Percentiles rank a stretch among this genome's conserved stretches.
Evolutionary conservation across 352 stramenopile genomes (phyloP).

Genomic region (Globisporangium spinosum): DNA sequence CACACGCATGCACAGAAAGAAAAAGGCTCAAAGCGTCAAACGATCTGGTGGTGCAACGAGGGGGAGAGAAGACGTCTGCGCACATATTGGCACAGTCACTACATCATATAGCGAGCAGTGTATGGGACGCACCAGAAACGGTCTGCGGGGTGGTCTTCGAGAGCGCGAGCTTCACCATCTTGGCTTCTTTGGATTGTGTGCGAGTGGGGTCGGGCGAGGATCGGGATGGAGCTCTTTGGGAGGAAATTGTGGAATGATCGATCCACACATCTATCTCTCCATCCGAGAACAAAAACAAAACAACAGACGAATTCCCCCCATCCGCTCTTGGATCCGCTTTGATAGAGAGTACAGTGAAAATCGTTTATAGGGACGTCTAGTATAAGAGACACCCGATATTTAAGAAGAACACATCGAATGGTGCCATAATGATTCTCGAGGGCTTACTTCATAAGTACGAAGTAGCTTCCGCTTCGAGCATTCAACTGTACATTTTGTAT

Average conservation of each 20-base stretch:
- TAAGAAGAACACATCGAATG: too few species aligned
- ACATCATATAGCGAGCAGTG: too few species aligned
- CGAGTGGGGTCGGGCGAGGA: neutral
- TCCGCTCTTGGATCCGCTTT: neutral
- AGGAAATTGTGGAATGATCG: constrained; percentile 10
- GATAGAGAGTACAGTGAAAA: neutral
- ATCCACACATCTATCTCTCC: neutral
- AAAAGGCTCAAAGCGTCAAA: neutral
- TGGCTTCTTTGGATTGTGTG: neutral
- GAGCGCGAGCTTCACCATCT: constrained; percentile 43
- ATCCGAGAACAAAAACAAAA: constrained; percentile 1
- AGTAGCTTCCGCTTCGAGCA: too few species aligned
- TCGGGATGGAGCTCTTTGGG: neutral
- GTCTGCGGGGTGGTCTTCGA: constrained; percentile 59
- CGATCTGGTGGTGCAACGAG: neutral
- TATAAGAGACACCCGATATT: neutral
- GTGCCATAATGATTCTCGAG: too few species aligned
- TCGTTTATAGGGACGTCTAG: neutral
- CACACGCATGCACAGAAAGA: neutral
- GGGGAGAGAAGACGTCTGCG: neutral
- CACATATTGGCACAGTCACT: neutral
- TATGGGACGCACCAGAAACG: constrained; percentile 23
- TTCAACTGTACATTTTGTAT: too few species aligned
- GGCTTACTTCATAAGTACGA: too few species aligned
- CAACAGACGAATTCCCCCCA: constrained; percentile 1